Base-by-base conservation (phyloP, 2,329 filamentous ascomycete species). In the Aspergillus novoparasiticus region DNA sequence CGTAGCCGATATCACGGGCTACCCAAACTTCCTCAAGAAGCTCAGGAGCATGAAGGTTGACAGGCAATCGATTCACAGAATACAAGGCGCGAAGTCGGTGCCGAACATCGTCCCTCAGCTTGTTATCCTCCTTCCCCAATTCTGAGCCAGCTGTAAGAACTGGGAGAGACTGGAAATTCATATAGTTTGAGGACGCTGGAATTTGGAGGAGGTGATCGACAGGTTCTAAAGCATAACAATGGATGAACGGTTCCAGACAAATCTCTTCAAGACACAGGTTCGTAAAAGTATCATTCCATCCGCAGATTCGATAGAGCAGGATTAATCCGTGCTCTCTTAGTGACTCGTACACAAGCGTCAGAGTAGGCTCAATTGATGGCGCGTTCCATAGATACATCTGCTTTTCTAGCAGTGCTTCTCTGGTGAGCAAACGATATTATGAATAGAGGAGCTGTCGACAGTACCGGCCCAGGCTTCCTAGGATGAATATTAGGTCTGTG, bases 131-230 rank as follows among this genome's bases (percentile, higher is more conserved):
- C 12, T 6, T 45, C 1, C 28, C 57, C 23, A 66, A 23, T 53
- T 66, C 64, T 8, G 64, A 66, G 6, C 61, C 64, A 28, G 62
- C 61, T 11, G 59, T 55, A 23, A 66, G 45, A 36, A 66, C 51
- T 46, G 61, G 59, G 36, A 66, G 28, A 30, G 59, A 57, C 55
- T 66, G 64, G 12, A 66, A 64, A 28, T 66, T 66, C 6, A 64
- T 26, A 16, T 39, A 60, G 19, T 58, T 39, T 6, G 56, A 62
- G 53, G 61, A n/a, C 5, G 28, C 16, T 23, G 62, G 62, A 10
- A 66, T 62, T 34, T 46, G 46, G 5, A 62, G n/a, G 28, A 66
- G 53, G 45, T 62, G 56, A 50, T 46, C 21, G n/a, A 64, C 16
- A 36, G 64, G 57, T n/a, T 60, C 43, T 30, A 61, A 21, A 6